Conservation (phyloP, 768 basidiomycete genomes). For the Russula sp. region DNA sequence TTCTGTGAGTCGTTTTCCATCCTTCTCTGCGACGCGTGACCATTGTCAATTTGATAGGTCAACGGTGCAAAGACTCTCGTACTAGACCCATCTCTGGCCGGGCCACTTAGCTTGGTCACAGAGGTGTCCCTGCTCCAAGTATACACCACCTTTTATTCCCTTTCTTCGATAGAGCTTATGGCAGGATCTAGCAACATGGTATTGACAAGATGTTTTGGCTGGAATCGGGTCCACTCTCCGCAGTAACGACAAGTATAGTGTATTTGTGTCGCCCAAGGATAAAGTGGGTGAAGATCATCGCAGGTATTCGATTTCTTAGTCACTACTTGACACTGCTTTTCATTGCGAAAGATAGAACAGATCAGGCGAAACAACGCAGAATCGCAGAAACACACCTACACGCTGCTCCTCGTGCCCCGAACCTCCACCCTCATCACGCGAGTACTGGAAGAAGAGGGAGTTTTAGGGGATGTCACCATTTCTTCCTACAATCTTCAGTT, state of each 20-base stretch:
- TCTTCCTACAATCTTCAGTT: constrained; percentile 89
- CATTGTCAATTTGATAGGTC: constrained; percentile 47
- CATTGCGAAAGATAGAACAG: constrained; percentile 63
- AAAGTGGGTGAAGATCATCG: constrained; percentile 82
- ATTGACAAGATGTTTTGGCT: constrained; percentile 99
- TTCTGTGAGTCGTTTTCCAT: constrained; percentile 46
- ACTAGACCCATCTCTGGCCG: constrained; percentile 82
- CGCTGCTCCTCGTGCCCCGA: constrained; percentile 83
- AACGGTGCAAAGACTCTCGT: constrained; percentile 96
- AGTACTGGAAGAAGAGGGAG: constrained; percentile 94
- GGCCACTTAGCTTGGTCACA: constrained; percentile 91
- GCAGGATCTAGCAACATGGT: constrained; percentile 79
- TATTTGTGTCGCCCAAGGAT: constrained; percentile 91
- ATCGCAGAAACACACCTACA: constrained; percentile 77
- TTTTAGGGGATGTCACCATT: constrained; percentile 89
- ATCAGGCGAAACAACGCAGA: constrained; percentile 77
- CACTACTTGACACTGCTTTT: constrained; percentile 8
- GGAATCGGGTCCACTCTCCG: constrained; percentile 79
- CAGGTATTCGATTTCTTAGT: constrained; percentile 56
- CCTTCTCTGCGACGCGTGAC: not conserved
- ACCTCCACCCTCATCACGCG: constrained; percentile 81
- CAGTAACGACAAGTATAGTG: constrained; percentile 83
- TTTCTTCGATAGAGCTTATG: not conserved
- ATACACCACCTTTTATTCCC: constrained; percentile 7
- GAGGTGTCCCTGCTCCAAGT: constrained; percentile 94